Base-by-base conservation (phyloP, 345 rosid genomes). In the Citrus cavaleriei region DNA sequence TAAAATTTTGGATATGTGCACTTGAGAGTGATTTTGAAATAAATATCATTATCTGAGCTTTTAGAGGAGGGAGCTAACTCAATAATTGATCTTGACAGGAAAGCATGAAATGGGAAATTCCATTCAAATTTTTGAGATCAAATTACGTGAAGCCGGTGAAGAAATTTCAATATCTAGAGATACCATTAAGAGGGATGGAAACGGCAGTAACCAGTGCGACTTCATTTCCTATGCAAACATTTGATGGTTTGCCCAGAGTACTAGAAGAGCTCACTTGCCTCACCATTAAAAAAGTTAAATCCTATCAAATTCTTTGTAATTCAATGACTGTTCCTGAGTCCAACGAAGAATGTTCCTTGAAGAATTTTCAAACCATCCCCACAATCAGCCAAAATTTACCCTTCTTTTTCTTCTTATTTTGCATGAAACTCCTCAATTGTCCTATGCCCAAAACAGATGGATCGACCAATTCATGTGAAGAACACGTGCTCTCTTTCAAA, bases 61-160 rank as follows among this genome's bases (percentile, higher is more conserved):
- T 12, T 42, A 12, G 51, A 42, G 0, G 16, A 42, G 51, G 18
- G 18, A 46, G 5, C 5, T 46, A 3, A 46, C 18, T 0, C 51
- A 46, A 13, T 46, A 13, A 46, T 46, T 46, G 51, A 12, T 42
- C 51, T 42, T 21, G 27, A 70, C 83, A 93, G 98, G 95, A 82
- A 84, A 90, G 94, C 86, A 81, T 88, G 89, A 83, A 82, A 78
- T 95, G 97, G 95, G 97, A 95, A 38, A 77, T 90, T 75, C 97
- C 96, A 18, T 81, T 87, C 73, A 91, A 79, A 72, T 14, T 86
- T 60, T 78, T 85, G 81, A 83, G 84, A 61, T 80, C 85, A 27
- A 85, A 77, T 68, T 67, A 78, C 78, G 67, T 18, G 79, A 85
- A 87, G 64, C 84, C 89, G 1, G 89, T 73, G 72, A 88, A 85